A percentile compares a stretch with the other conserved stretches of the same genome.
Conservation (phyloP, 2,329 filamentous ascomycete genomes). For the Coniochaeta hoffmannii region DNA sequence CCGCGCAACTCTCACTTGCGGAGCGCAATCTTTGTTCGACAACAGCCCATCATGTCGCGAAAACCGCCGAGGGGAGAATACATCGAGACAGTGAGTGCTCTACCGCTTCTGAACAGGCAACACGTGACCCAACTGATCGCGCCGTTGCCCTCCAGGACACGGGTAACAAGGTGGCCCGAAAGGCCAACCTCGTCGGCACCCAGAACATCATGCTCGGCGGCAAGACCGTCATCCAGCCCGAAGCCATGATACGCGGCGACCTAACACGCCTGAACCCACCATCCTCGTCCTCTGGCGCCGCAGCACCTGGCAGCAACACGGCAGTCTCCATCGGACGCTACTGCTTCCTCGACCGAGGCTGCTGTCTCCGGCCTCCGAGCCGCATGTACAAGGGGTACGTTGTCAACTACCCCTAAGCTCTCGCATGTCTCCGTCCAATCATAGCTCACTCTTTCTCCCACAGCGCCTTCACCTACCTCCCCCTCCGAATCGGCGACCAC, state of each 20-base stretch:
- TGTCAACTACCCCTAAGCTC: not conserved
- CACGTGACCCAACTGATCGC: not conserved
- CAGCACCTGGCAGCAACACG: constrained; percentile 43
- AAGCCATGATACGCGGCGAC: constrained; percentile 90
- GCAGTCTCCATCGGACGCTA: constrained; percentile 87
- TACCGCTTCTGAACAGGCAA: too few species aligned
- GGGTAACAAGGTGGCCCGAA: constrained; percentile 95
- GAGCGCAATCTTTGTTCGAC: not conserved
- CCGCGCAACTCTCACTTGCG: not conserved
- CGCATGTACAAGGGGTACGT: constrained; percentile 67
- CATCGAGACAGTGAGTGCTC: constrained; percentile 77
- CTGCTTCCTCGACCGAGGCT: constrained; percentile 76
- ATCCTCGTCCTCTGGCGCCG: constrained; percentile 23
- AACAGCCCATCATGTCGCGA: constrained; percentile 55
- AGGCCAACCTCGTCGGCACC: constrained; percentile 84
- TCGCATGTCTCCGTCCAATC: not conserved
- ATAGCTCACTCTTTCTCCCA: not conserved
- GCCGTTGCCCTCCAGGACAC: constrained; percentile 64
- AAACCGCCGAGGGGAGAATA: constrained; percentile 83
- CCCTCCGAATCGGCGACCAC: constrained; percentile 88
- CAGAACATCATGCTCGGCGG: constrained; percentile 97
- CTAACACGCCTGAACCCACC: constrained; percentile 54
- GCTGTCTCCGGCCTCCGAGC: constrained; percentile 74
- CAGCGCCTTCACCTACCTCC: constrained; percentile 68
- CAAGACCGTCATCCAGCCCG: constrained; percentile 91